These are phyloP conservation scores for Simmondsia chinensis DNA, from an alignment of 148 eudicot species.

Conservation along the genomic window DNA sequence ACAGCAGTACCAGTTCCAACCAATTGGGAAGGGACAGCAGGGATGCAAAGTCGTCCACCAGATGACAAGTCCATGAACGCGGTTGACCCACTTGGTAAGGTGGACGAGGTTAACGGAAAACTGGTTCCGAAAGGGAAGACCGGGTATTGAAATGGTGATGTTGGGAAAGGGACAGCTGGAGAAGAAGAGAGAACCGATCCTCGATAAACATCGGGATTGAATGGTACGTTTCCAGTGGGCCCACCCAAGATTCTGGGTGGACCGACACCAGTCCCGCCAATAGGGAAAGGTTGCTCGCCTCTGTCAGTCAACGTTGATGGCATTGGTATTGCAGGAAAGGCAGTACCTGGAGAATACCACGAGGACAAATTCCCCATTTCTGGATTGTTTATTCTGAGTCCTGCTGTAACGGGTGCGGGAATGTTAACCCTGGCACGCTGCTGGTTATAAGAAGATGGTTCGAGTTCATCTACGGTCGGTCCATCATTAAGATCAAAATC, in stretches of 20 bases:
- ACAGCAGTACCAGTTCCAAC: slow-evolving; percentile 46
- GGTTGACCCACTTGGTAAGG: slow-evolving; percentile 41
- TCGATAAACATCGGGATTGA: slow-evolving; percentile 45
- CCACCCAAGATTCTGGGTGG: slow-evolving; percentile 53
- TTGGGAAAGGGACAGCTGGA: slow-evolving; percentile 51
- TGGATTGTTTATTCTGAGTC: slow-evolving; percentile 13
- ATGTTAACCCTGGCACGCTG: slow-evolving; percentile 31
- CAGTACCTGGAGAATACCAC: slow-evolving; percentile 52
- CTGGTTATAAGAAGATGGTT: slow-evolving; percentile 16
- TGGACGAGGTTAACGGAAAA: slow-evolving; percentile 46
- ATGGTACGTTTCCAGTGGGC: slow-evolving; percentile 32
- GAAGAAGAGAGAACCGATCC: slow-evolving; percentile 83
- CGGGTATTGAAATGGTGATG: slow-evolving; percentile 56
- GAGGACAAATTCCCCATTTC: slow-evolving; percentile 18
- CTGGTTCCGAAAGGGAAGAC: slow-evolving; percentile 64
- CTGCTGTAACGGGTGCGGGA: slow-evolving; percentile 23
- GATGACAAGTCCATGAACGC: slow-evolving; percentile 48
- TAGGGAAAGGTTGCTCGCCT: slow-evolving; percentile 41
- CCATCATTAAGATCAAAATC: slow-evolving; percentile 80
- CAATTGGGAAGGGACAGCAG: slow-evolving; percentile 51
- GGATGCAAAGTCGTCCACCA: slow-evolving; percentile 42
- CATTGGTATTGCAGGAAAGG: slow-evolving; percentile 42
- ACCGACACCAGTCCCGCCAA: slow-evolving; percentile 28
- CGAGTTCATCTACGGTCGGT: slow-evolving; percentile 54
- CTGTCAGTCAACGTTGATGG: slow-evolving; percentile 49